Base-by-base conservation (phyloP, 169 alveolate genomes). In the Babesia ovata region DNA sequence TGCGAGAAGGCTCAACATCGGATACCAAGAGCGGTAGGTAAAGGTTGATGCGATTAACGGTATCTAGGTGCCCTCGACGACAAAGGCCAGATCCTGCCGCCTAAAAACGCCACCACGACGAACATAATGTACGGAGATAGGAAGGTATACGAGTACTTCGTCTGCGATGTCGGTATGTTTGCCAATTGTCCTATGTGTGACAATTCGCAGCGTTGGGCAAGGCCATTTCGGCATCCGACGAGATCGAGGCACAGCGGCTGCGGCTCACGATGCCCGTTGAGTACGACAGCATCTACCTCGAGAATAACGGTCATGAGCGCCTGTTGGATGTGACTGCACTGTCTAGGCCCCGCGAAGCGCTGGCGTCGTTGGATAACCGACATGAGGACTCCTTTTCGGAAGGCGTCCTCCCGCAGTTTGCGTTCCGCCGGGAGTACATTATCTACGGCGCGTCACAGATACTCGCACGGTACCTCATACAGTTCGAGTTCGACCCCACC, bases 381-480 rank as follows among this genome's bases (percentile, higher is more conserved):
- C 81, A 77, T 22, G 91, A 61, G 22, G 81, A 72, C 19, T 61
- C 48, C 65, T 84, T 88, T 49, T 29, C 95, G 16, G 76, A 89
- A 57, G 97, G 97, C 6, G 96, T 94, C 19, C 83, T 94, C 39
- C 97, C 97, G n/a, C 93, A 90, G 62, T 79, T 92, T 58, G 91
- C 96, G 19, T 94, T 93, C 75, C 83, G 85, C 44, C 94, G 91
- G 65, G 95, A 92, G 46, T 94, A 93, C 71, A 86, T 93, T 21
- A 87, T 94, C 57, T 94, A 93, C 78, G 96, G 93, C 62, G 81
- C 94, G 39, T 93, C 95, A 39, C 97, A 94, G 89, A 87, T 89
- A 13, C 82, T 92, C 33, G 95, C 97, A 7, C 89, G 91, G 49
- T 94, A 92, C 44, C 84, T 94, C 39, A 77, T 94, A 44, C 94